Base-by-base conservation (phyloP, 768 basidiomycete genomes). In the Termitomyces titanicus region DNA sequence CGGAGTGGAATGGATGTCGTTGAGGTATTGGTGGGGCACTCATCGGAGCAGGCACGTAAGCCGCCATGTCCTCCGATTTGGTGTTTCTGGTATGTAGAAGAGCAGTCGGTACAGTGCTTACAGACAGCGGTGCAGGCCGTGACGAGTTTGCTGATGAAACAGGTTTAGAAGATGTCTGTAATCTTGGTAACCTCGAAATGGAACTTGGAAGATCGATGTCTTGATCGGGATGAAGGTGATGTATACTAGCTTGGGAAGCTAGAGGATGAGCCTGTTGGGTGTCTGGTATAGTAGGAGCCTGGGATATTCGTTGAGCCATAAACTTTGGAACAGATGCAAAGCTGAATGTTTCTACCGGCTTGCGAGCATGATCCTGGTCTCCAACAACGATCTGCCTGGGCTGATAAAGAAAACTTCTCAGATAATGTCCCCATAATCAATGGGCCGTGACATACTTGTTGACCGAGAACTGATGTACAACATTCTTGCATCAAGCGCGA, bases 21-120 rank as follows among this genome's bases (percentile, higher is more conserved):
- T 51, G 61, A 29, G 48, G 20, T 47, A 40, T 18, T 10, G 51
- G 35, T 13, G 47, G n/a, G 12, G 54, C 50, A 40, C 47, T 61
- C 29, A 51, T 33, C 22, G 57, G 57, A 43, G 47, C 53, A 22
- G 57, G 29, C 37, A 47, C 38, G 25, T 42, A 53, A n/a, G 38
- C 22, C 9, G 13, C n/a, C 31, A 24, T 22, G 5, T n/a, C 18
- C 11, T 47, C 33, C 17, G 29, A 20, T 0, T 34, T 37, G 12
- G 22, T 25, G 15, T 44, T 51, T 20, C 22, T 18, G 17, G 22
- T 31, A 6, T 44, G 33, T 24, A 31, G 11, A 46, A 46, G 11
- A 40, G 40, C 48, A 11, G 37, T 24, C 9, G 42, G 20, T 25
- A 25, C 33, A 7, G 53, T 55, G 24, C 29, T 34, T 8, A 62